Evolutionary conservation across 83 land plant species (phyloP), one percentile per base, ranked within the genome.

Genomic region (Thuja plicata): DNA sequence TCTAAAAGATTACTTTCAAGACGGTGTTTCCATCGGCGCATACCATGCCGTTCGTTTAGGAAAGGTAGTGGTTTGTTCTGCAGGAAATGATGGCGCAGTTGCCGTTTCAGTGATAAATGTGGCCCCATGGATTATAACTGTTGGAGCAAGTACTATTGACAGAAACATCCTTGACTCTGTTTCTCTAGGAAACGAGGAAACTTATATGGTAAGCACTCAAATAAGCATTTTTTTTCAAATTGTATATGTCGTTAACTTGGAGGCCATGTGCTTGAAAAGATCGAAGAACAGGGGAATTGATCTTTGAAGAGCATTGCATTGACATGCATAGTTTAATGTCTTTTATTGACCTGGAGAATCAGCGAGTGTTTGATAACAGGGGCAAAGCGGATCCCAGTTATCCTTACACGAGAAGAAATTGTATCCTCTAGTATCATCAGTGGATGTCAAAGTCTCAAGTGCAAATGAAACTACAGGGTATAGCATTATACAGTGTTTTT

Each of bases 121-220:
- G 62, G 90, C 90, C 27, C 90, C 90, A 3, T 89, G 90, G 90
- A 86, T 87, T 27, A 12, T 89, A 74, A 89, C 88, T 40, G 71
- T 87, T 12, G 90, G 88, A 40, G 90, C 88, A 71, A 89, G 90
- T 79, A 89, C 60, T 54, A 74, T 86, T 30, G 90, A 89, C 54
- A 88, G 90, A 37, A 16, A 55, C 1, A 48, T 86, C n/a, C n/a
- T n/a, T n/a, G 15, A 88, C n/a, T 4, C 3, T 11, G 82, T 19
- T 43, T 5, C 5, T 55, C 90, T 89, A 4, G 90, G 90, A 9
- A 86, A 89, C 77, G 43, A 86, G 8, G 32, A 24, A 27, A 62
- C 38, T 46, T 85, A 85, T 70, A 57, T 19, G n/a, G 90, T 89
- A 46, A 86, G 90, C 84, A 19, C 70, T 80, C 40, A 35, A 80